Base-by-base conservation (phyloP, 176 grass and related monocot species). In the Miscanthus lutarioriparius region DNA sequence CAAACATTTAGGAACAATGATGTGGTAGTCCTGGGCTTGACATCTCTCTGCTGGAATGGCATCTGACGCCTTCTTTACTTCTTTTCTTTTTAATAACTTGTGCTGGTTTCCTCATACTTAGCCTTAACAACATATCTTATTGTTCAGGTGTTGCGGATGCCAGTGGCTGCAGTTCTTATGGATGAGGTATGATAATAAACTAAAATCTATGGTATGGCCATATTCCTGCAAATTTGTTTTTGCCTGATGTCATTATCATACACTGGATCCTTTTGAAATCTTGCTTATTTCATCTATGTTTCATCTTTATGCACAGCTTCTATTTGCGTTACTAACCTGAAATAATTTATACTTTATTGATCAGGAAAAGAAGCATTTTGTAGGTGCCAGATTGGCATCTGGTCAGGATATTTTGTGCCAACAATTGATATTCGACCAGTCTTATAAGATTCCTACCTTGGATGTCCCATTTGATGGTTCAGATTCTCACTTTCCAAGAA, bases 131-230 rank as follows among this genome's bases (percentile, higher is more conserved):
- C 47, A 61, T 83, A 38, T 78, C 59, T 84, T 81, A 36, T 82
- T 53, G 49, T 88, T 76, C 81, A 95, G 96, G 96, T 95, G 45
- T 80, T 98, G 91, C 83, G 91, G 58, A 98, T 98, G 92, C 93
- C 91, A 80, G 84, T 95, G 10, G 13, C 77, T 85, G 85, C 89
- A 63, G 45, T 95, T 78, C 91, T 98, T 78, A 49, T 90, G 69
- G 91, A 98, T 75, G 78, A 93, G 92, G 95, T 97, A 91, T 59
- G 63, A 8, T 56, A 64, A 58, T 53, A 44, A 41, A 47, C 67
- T 58, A 32, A 79, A 16, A 54, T 80, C 23, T 36, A 40, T 36
- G 45, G 13, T n/a, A n/a, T 35, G 1, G 8, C 72, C 44, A 44
- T 45, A 37, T 84, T 79, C 27, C 3, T 23, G 17, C 43, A 35